Percentiles rank a stretch among this genome's conserved stretches.
Conservation (phyloP, 192 early-diverging fungal genomes). For the Lobosporangium transversale region DNA sequence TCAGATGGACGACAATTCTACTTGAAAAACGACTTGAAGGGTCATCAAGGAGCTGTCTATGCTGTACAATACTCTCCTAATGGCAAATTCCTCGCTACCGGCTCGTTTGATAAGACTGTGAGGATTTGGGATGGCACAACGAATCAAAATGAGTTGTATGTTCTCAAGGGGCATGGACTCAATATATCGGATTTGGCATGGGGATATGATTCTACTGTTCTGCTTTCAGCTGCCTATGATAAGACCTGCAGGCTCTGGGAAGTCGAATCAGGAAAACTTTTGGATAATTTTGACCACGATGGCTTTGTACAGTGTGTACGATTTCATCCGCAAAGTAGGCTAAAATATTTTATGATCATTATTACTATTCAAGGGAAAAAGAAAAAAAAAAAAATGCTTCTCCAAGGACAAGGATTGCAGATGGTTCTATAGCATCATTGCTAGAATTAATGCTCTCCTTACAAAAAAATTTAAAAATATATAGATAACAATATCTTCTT, state of each 20-base stretch:
- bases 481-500: conserved; percentile 81
- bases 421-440: too few species aligned
- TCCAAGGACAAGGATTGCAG: too few species aligned
- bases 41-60: conserved; percentile 93
- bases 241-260: conserved; percentile 87
- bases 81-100: conserved; percentile 85
- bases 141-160: conserved; percentile 74
- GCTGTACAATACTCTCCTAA: conserved; percentile 86
- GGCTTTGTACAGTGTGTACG: conserved; percentile 90
- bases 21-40: conserved; percentile 62
- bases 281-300: conserved; percentile 72
- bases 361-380: too few species aligned
- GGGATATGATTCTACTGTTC: conserved; percentile 69
- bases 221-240: conserved; percentile 83
- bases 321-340: conserved; percentile 76
- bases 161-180: conserved; percentile 78
- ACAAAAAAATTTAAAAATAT: too few species aligned
- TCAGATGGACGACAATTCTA: conserved; percentile 45
- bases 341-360: too few species aligned
- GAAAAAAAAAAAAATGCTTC: too few species aligned
- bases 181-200: conserved; percentile 85
- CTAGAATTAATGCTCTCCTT: too few species aligned
- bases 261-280: conserved; percentile 69
- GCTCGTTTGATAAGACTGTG: conserved; percentile 94
- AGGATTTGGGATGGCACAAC: conserved; percentile 85